These are phyloP conservation scores for Usnea hakonensis DNA, from an alignment of 495 filamentous ascomycete genomes.

Conservation along the genomic window DNA sequence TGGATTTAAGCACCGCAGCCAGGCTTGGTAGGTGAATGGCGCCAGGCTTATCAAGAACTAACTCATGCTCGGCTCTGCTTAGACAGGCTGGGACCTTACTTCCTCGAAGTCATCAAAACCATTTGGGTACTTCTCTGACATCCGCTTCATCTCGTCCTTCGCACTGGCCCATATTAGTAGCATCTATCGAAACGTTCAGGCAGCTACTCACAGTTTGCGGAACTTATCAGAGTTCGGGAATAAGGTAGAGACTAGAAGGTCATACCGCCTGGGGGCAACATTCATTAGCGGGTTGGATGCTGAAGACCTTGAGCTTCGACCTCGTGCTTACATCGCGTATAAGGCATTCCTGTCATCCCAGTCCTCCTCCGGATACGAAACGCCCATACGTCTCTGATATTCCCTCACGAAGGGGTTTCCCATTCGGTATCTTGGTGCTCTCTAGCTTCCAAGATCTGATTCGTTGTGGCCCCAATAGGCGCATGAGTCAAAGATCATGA, in stretches of 20 bases:
- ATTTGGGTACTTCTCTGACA: constrained; percentile 15
- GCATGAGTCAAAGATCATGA: constrained; percentile 41
- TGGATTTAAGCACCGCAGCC: too few species aligned
- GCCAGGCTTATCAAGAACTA: too few species aligned
- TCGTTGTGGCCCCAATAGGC: constrained; percentile 47
- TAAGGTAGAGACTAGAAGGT: constrained; percentile 15
- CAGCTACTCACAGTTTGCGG: constrained; percentile 7
- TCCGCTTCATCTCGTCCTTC: constrained; percentile 17
- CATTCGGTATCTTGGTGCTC: constrained; percentile 17
- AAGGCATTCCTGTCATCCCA: constrained; percentile 22
- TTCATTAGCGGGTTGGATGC: background rate
- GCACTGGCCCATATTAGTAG: constrained; percentile 3
- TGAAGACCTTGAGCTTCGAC: background rate
- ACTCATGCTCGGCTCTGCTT: too few species aligned
- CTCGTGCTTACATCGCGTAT: constrained; percentile 18
- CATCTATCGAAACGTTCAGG: background rate
- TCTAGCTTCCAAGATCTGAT: constrained; percentile 21
- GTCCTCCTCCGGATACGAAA: constrained; percentile 12
- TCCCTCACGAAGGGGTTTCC: constrained; percentile 13
- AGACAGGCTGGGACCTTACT: too few species aligned
- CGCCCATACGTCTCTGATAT: constrained; percentile 13
- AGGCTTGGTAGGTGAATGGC: too few species aligned
- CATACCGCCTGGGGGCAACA: constrained; percentile 12
- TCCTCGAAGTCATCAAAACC: constrained; percentile 11
- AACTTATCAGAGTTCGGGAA: constrained; percentile 12